Conservation (phyloP, 805 yeast genomes). For the Metschnikowia baotianmanensis region DNA sequence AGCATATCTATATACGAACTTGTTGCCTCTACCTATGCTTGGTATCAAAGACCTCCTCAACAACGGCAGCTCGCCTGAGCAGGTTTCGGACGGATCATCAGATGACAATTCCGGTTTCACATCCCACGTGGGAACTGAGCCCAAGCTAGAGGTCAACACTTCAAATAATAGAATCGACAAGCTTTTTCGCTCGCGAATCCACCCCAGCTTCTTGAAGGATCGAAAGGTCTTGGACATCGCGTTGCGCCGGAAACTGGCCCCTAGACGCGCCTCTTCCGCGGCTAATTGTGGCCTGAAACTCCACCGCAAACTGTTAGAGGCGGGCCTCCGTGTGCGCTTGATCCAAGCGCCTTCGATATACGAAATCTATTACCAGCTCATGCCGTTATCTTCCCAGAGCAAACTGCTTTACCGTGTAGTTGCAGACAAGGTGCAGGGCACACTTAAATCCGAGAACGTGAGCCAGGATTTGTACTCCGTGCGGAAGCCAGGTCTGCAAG, state of each 20-base stretch:
- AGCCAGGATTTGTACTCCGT: constrained; percentile 6
- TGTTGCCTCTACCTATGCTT: constrained; percentile 16
- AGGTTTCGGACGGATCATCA: constrained; percentile 5
- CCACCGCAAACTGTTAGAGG: constrained; percentile 46
- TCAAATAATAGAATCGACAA: constrained; percentile 9
- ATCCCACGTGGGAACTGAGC: constrained; percentile 9
- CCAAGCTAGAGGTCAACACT: constrained; percentile 12
- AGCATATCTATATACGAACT: not conserved
- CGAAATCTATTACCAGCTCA: constrained; percentile 42
- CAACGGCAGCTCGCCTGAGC: constrained; percentile 8
- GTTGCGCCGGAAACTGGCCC: constrained; percentile 30
- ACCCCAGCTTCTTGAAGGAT: constrained; percentile 14
- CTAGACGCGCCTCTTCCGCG: constrained; percentile 17
- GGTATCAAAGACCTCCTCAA: constrained; percentile 22
- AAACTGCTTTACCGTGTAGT: constrained; percentile 8
- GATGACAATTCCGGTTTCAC: constrained; percentile 7
- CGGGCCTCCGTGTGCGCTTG: constrained; percentile 49
- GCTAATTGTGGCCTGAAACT: constrained; percentile 24
- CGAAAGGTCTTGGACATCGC: constrained; percentile 29
- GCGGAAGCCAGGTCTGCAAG: constrained; percentile 1
- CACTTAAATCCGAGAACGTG: constrained; percentile 9
- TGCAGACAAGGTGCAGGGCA: constrained; percentile 2
- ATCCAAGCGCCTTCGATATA: constrained; percentile 45
- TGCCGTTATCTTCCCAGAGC: constrained; percentile 32
- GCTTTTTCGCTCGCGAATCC: constrained; percentile 17